Percentiles rank a stretch among this genome's conserved stretches.
Evolutionary conservation across 805 yeast species (phyloP).

Genomic region (Saccharomyces cerevisiae): DNA sequence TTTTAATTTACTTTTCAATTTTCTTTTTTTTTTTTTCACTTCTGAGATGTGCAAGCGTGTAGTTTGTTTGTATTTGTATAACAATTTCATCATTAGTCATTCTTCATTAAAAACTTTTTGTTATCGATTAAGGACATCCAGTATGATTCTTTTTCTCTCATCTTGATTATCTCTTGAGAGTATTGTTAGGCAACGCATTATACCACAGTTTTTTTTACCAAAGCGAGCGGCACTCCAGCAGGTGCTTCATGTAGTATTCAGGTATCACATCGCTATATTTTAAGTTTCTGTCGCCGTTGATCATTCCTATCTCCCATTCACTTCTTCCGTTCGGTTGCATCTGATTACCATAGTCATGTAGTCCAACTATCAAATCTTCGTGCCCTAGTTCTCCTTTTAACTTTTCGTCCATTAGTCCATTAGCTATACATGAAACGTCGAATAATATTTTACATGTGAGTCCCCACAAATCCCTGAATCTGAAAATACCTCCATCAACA

Average conservation of each 20-base stretch:
- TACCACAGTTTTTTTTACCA: neutral
- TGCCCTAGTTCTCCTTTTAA: conserved; percentile 37
- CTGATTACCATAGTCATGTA: conserved; percentile 48
- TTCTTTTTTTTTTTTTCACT: neutral
- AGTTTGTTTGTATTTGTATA: neutral
- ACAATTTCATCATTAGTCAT: neutral
- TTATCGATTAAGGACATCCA: neutral
- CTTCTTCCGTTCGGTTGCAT: conserved; percentile 42
- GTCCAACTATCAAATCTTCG: conserved; percentile 54
- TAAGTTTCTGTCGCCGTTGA: conserved; percentile 29
- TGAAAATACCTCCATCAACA: conserved; percentile 14
- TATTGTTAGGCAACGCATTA: neutral
- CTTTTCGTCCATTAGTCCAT: conserved; percentile 28
- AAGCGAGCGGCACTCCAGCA: neutral
- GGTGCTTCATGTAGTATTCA: conserved; percentile 7
- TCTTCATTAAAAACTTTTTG: too few species aligned
- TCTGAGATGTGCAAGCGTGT: neutral
- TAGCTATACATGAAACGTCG: conserved; percentile 53
- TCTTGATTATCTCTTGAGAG: too few species aligned
- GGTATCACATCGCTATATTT: conserved; percentile 32
- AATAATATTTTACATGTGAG: conserved; percentile 71
- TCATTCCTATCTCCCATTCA: conserved; percentile 47
- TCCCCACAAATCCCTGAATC: conserved; percentile 73
- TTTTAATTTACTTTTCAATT: neutral
- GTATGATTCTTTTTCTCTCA: neutral